Percentiles rank a stretch among this genome's conserved stretches.
Conservation (phyloP, 768 basidiomycete genomes). For the Crepidotus variabilis region DNA sequence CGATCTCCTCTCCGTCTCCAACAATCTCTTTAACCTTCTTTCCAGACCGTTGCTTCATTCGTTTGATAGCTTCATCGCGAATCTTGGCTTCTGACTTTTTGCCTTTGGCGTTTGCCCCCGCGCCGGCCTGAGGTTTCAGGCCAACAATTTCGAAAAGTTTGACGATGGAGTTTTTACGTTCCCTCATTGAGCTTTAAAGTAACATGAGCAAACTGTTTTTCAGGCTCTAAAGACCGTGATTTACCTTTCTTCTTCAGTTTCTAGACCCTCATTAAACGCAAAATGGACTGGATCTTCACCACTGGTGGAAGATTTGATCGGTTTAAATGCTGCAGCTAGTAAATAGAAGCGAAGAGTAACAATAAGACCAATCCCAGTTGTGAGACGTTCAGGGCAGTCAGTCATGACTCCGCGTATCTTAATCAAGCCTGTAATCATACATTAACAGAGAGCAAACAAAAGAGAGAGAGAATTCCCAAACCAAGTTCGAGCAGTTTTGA, state of each 20-base stretch:
- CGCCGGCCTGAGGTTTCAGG: constrained; percentile 59
- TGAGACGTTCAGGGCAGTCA: constrained; percentile 69
- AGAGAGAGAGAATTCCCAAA: constrained; percentile 21
- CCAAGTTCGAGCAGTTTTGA: constrained; percentile 71
- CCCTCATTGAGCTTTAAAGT: constrained; percentile 51
- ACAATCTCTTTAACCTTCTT: constrained; percentile 64
- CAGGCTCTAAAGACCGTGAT: neutral
- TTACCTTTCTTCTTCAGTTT: constrained; percentile 73
- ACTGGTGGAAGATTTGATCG: constrained; percentile 31
- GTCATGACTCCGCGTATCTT: constrained; percentile 71
- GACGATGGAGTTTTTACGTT: constrained; percentile 73
- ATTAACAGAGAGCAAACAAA: neutral
- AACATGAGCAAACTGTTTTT: neutral
- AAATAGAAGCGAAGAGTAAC: constrained; percentile 75
- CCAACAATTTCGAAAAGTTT: constrained; percentile 70
- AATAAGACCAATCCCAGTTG: constrained; percentile 74
- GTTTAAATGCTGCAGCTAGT: constrained; percentile 62
- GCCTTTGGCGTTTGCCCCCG: constrained; percentile 27
- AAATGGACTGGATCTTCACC: constrained; percentile 27
- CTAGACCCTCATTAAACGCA: constrained; percentile 73
- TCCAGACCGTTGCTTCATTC: constrained; percentile 31
- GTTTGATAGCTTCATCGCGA: constrained; percentile 38
- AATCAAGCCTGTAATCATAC: constrained; percentile 47
- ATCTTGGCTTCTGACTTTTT: constrained; percentile 29
- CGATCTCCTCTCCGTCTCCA: constrained; percentile 78